A percentile compares a stretch with the other conserved stretches of the same genome.
Evolutionary conservation across 1,284 basidiomycete genomes (phyloP).

Genomic region (Apiotrichum mycotoxinovorans): DNA sequence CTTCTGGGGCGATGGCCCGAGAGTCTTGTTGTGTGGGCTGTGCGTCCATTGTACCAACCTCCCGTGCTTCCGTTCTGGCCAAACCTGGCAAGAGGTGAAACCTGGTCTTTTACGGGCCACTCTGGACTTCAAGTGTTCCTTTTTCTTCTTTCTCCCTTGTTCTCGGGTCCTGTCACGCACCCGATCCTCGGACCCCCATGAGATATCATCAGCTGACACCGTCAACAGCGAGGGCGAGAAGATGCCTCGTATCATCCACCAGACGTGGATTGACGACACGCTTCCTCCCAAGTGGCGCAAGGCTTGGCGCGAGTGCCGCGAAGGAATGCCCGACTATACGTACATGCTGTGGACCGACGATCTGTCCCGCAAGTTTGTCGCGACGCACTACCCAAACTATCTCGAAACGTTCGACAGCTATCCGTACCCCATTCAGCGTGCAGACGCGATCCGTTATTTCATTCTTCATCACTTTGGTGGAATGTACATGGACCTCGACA

Average conservation of each 20-base stretch:
- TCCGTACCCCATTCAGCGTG: conserved; percentile 90
- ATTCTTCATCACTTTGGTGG: conserved; percentile 93
- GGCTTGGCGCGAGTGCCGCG: conserved; percentile 72
- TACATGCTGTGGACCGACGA: conserved; percentile 98
- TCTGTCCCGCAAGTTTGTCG: conserved; percentile 82
- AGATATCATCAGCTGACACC: neutral
- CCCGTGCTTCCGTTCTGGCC: no score
- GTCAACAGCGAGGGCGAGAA: conserved; percentile 55
- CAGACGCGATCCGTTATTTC: conserved; percentile 97
- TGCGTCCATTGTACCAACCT: neutral
- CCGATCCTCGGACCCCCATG: neutral
- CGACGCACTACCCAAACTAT: conserved; percentile 84
- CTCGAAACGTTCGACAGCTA: conserved; percentile 89
- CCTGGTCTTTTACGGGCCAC: neutral
- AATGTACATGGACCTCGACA: conserved; percentile 94
- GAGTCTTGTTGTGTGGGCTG: neutral
- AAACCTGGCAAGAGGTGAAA: neutral
- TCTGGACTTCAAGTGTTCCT: no score
- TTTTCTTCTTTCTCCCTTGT: no score
- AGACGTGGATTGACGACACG: conserved; percentile 93
- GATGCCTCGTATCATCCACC: conserved; percentile 91
- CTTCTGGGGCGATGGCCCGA: neutral
- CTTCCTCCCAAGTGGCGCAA: conserved; percentile 79
- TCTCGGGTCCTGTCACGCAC: no score
- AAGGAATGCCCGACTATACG: conserved; percentile 92